Percentiles rank a stretch among this genome's conserved stretches.
Conservation (phyloP, 202 grass and related monocot genomes). For the Zoysia matrella region DNA sequence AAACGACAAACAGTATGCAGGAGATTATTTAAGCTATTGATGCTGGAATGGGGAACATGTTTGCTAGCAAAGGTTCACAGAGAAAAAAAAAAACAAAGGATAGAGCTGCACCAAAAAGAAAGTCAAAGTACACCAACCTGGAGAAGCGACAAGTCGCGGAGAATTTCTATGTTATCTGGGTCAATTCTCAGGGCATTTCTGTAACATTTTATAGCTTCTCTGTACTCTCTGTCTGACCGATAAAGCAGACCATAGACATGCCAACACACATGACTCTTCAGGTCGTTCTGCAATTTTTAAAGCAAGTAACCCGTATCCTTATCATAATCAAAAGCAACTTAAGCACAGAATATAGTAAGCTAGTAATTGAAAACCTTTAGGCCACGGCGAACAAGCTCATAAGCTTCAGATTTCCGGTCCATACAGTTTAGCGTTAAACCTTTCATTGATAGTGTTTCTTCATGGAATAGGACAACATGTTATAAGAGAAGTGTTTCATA, state of each 20-base stretch:
- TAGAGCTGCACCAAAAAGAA: background rate
- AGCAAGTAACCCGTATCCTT: constrained; percentile 1
- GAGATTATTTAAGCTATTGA: constrained; percentile 5
- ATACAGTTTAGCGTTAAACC: constrained; percentile 99
- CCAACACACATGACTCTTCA: constrained; percentile 99
- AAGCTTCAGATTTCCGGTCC: constrained; percentile 98
- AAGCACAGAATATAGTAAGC: constrained; percentile 18
- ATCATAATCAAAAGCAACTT: constrained; percentile 20
- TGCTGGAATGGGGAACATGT: constrained; percentile 8
- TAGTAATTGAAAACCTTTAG: constrained; percentile 71
- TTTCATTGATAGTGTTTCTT: constrained; percentile 99
- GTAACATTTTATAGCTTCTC: constrained; percentile 99
- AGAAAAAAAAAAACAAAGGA: background rate
- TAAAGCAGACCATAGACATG: constrained; percentile 99
- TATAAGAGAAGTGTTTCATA: background rate
- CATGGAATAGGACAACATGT: constrained; percentile 10
- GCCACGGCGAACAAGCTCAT: constrained; percentile 96
- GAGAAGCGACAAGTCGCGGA: constrained; percentile 94
- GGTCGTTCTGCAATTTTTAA: constrained; percentile 80
- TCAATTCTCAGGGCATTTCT: constrained; percentile 99
- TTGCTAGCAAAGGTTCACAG: background rate
- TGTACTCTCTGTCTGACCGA: constrained; percentile 97
- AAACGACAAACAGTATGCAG: constrained; percentile 27
- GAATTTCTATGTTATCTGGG: constrained; percentile 99
- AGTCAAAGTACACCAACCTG: constrained; percentile 65